Conservation (phyloP, 2,329 filamentous ascomycete species). For the Epicoccum sorghinum region DNA sequence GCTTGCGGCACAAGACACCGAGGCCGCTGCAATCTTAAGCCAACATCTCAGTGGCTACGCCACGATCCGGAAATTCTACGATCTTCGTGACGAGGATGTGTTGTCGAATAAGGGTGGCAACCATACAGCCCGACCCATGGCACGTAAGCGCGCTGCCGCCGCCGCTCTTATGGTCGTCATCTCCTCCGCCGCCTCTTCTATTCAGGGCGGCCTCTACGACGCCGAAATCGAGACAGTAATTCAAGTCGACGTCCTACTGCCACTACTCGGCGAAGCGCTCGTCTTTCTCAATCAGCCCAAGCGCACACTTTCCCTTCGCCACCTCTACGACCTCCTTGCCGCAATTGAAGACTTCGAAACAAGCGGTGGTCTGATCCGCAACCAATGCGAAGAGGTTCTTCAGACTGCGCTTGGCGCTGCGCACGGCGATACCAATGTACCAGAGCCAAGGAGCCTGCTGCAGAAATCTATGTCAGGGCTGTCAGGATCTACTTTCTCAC, state of each 20-base stretch:
- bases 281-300: conserved; percentile 72
- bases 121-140: conserved; percentile 58
- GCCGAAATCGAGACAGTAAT: conserved; percentile 80
- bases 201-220: conserved; percentile 89
- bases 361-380: conserved; percentile 73
- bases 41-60: conserved; percentile 91
- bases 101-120: conserved; percentile 36
- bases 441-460: conserved; percentile 49
- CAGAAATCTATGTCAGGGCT: conserved; percentile 62
- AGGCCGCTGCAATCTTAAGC: conserved; percentile 82
- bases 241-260: conserved; percentile 83
- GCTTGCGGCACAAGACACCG: conserved; percentile 75
- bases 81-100: conserved; percentile 76
- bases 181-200: conserved; percentile 84
- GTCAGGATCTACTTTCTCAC: conserved; percentile 66
- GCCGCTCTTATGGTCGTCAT: conserved; percentile 81
- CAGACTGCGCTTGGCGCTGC: conserved; percentile 74
- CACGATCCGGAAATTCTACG: conserved; percentile 87
- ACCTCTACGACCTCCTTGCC: conserved; percentile 77
- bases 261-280: conserved; percentile 81
- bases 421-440: conserved; percentile 50
- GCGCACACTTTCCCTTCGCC: conserved; percentile 68
- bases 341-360: conserved; percentile 82
- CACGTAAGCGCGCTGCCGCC: conserved; percentile 72
- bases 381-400: conserved; percentile 79